phyloP scores from a whole-genome alignment of 1,139 yeast species.

The Lodderomyces elongisporus region DNA sequence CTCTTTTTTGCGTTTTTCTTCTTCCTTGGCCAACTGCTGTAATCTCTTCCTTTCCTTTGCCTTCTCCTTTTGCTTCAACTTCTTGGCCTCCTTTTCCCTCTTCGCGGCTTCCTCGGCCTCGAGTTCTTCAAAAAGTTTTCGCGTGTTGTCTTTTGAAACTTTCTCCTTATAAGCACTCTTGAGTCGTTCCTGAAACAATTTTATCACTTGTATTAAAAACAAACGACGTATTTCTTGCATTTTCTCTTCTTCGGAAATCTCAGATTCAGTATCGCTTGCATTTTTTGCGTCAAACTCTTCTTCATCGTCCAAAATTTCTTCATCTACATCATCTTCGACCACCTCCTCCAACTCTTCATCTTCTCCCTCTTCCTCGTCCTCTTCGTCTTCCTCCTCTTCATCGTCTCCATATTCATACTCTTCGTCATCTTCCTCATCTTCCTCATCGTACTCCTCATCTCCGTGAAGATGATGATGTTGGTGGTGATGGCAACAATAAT shows the following conservation, averaged over 20 bases:
- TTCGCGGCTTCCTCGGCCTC: slow-evolving; percentile 71
- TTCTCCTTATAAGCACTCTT: slow-evolving; percentile 69
- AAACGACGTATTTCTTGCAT: slow-evolving; percentile 73
- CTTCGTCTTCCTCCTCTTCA: slow-evolving; percentile 14
- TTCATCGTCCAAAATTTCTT: slow-evolving; percentile 29
- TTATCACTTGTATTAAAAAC: slow-evolving; percentile 68
- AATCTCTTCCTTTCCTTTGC: slow-evolving; percentile 72
- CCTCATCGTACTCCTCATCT: slow-evolving; percentile 15
- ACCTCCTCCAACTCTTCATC: slow-evolving; percentile 24
- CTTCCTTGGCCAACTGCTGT: slow-evolving; percentile 70
- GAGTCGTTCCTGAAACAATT: slow-evolving; percentile 66
- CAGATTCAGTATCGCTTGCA: slow-evolving; percentile 35
- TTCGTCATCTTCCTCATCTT: background rate
- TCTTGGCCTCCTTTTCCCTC: slow-evolving; percentile 68
- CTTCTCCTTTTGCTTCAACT: slow-evolving; percentile 67
- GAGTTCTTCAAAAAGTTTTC: slow-evolving; percentile 67
- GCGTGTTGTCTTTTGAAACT: slow-evolving; percentile 69
- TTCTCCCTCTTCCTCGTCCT: slow-evolving; percentile 20
- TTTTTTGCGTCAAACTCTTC: slow-evolving; percentile 28
- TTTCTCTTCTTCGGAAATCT: slow-evolving; percentile 58
- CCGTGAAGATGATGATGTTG: slow-evolving; percentile 17
- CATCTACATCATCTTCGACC: slow-evolving; percentile 24
- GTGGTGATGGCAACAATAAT: background rate
- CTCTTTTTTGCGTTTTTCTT: slow-evolving; percentile 58
- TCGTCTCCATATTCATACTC: background rate